Evolutionary conservation across 495 filamentous ascomycete genomes (phyloP), one percentile per base, ranked within the genome.

Genomic region (Penicillium taxi): DNA sequence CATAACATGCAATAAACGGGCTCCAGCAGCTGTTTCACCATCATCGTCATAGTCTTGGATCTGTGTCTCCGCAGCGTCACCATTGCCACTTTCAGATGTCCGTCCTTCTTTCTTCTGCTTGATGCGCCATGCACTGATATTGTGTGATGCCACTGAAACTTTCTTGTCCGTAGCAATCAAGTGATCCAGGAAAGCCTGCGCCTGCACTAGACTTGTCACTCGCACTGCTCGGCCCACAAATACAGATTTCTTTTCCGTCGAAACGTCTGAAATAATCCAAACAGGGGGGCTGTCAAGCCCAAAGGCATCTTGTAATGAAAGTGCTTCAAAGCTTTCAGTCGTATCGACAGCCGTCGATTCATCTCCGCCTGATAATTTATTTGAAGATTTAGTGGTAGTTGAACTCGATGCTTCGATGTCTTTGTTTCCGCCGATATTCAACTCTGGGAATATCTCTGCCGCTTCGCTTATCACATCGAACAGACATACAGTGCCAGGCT

Each of bases 31-130:
- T n/a, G 81, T 84, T 68, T 98, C 91, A 8, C 91, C 91, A 53
- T 98, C 91, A 55, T 96, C 91, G 48, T 98, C 81, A 53, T 81
- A 94, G 61, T 98, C 91, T 56, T 96, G 86, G 39, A 78, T 83
- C 23, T 69, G 70, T 13, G 80, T 74, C 43, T 70, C 70, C 0
- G 63, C 54, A 5, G 56, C 49, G 22, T 72, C 60, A 6, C 49
- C 44, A 5, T 54, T 56, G n/a, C 19, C 8, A 9, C 18, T 22
- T 1, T 41, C 48, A n/a, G n/a, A n/a, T n/a, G n/a, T n/a, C n/a
- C n/a, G n/a, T 0, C 60, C 54, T n/a, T 42, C 32, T 31, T 58
- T 64, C 41, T 50, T 53, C 42, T 68, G 55, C 13, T 64, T 63
- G 14, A 82, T 80, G 5, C 78, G 69, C 70, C 75, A 82, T 20